Base-by-base conservation (phyloP, 2,329 filamentous ascomycete genomes). In the Escovopsis sp. region DNA sequence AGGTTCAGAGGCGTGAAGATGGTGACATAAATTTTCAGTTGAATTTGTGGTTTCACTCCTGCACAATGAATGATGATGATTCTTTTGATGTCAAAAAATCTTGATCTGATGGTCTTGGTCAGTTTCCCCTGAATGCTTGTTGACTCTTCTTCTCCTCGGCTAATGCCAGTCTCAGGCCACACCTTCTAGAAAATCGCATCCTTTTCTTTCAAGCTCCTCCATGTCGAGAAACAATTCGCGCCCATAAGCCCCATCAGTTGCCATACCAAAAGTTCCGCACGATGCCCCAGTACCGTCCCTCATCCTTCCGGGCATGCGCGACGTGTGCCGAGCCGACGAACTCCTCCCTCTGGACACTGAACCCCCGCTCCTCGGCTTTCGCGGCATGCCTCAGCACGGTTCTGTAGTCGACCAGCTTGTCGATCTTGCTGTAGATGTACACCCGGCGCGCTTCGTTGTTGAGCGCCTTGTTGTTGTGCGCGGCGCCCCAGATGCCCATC, bases 361-460 rank as follows among this genome's bases (percentile, higher is more conserved):
- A 48, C 9, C 42, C 47, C 38, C 44, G 42, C 10, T 35, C 38
- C 37, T 43, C 37, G 15, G 48, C 48, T 20, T 46, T 45, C 12
- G 31, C 43, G 4, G 45, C 47, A 35, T 50, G 47, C 13, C 32
- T 37, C 44, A 45, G 45, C 12, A 50, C 41, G 31, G 42, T 37
- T 20, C 38, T 35, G 36, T 37, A 37, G 32, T 37, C 27, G 29
- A 45, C 39, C 31, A 49, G 27, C 16, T 32, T 39, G 30, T 49
- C 48, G 13, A 13, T 39, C n/a, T 41, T 34, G 35, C 47, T 43
- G 29, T 45, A 50, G n/a, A 49, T 43, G 33, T 50, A 50, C 20
- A 39, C 41, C 12, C 48, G 46, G 11, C 47, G 44, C 37, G 33
- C 15, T 42, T 47, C 45, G n/a, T 13, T 36, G 7, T 11, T 38